Base-by-base conservation (phyloP, 805 yeast species). In the Nakazawaea ishiwadae region DNA sequence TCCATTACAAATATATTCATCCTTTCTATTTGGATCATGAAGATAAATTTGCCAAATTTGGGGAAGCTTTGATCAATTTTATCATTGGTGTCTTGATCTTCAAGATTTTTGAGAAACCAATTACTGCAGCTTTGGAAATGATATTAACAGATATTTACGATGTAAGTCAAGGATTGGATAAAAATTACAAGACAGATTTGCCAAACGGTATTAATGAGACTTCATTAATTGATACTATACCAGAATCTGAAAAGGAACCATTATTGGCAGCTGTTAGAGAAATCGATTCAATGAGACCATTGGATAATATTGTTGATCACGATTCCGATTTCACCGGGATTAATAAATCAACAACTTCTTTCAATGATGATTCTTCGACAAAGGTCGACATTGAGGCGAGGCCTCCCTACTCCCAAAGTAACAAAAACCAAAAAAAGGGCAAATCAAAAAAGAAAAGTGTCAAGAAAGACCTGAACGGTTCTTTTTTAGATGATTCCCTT, bases 401-500 rank as follows among this genome's bases (percentile, higher is more conserved):
- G 45, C 45, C 23, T 38, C 34, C 34, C 40, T 37, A 29, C 40
- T 35, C 40, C 45, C 42, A 27, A 42, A 27, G 33, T 12, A 19
- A 28, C 21, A 12, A 33, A 31, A 18, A n/a, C n/a, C n/a, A 29
- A 37, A 34, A 28, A 27, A 32, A 31, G 19, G 30, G 34, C 26
- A 28, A 19, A 28, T 6, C 35, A 16, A 27, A 4, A 20, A 33
- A 29, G 10, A n/a, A 33, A 23, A 23, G 20, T 27, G 23, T 17
- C 33, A 15, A 32, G 19, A 26, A 37, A 37, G 16, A 27, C 26
- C 15, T 32, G 31, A 21, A 28, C 9, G 32, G 36, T 32, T 24
- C 45, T 42, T 37, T 37, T 34, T 36, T 37, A 37, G 35, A 28
- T 33, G 28, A 37, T 14, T 37, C 45, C 45, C 45, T 37, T 37